Conservation (phyloP, 2,329 filamentous ascomycete genomes). For the Paramyrothecium sp. region DNA sequence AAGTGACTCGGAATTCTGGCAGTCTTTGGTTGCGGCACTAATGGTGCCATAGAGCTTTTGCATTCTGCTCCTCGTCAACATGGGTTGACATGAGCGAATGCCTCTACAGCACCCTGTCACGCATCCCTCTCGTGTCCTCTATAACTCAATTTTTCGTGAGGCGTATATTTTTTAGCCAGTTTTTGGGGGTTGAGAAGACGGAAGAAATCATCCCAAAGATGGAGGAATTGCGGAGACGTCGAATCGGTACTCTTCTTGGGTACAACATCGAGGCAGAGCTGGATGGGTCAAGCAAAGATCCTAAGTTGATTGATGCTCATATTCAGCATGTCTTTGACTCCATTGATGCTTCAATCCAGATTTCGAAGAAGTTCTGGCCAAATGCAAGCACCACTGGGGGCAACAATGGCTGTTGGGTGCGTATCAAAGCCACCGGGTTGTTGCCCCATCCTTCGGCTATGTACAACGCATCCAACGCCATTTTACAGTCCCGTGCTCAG, state of each 20-base stretch:
- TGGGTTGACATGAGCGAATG: constrained; percentile 16
- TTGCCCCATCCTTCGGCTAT: constrained; percentile 13
- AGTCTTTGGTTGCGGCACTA: no score
- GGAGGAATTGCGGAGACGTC: constrained; percentile 7
- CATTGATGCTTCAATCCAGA: constrained; percentile 11
- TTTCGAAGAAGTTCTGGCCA: constrained; percentile 12
- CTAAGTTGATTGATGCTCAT: constrained; percentile 13
- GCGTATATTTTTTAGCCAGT: constrained; percentile 16
- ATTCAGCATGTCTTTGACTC: constrained; percentile 12
- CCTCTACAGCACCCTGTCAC: constrained; percentile 10
- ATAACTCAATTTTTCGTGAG: constrained; percentile 12
- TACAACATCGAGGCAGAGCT: constrained; percentile 17
- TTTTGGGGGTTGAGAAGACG: constrained; percentile 6
- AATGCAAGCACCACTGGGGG: constrained; percentile 6
- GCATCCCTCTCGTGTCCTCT: constrained; percentile 14
- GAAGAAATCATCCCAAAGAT: constrained; percentile 16
- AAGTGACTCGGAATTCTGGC: no score
- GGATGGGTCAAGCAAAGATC: constrained; percentile 18
- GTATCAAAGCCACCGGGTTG: constrained; percentile 16
- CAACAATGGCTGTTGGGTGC: constrained; percentile 15
- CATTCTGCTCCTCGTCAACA: constrained; percentile 17
- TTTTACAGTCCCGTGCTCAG: constrained; percentile 10
- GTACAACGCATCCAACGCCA: constrained; percentile 10
- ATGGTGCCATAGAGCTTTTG: constrained; percentile 8
- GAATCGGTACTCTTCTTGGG: constrained; percentile 14